phyloP scores from a whole-genome alignment of 2,329 filamentous ascomycete species.

The Colletotrichum sp. region DNA sequence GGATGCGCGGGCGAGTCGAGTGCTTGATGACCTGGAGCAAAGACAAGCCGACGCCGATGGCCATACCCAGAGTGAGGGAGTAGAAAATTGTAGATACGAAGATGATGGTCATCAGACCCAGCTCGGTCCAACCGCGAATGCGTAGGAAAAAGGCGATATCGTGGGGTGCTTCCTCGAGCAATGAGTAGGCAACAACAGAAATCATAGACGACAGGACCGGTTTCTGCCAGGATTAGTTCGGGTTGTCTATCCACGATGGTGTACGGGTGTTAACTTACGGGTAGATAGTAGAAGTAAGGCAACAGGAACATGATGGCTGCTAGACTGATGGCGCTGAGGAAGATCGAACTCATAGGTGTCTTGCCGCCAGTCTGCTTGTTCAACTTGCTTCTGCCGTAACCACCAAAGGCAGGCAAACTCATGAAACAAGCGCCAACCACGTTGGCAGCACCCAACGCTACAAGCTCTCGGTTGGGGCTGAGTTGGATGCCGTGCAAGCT shows the following conservation, averaged over 20 bases:
- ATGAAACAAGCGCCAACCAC: slow-evolving; percentile 91
- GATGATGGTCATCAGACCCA: slow-evolving; percentile 87
- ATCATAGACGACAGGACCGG: slow-evolving; percentile 93
- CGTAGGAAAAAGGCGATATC: slow-evolving; percentile 89
- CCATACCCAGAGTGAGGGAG: slow-evolving; percentile 91
- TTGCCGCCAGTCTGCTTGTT: slow-evolving; percentile 91
- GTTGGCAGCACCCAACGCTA: slow-evolving; percentile 90
- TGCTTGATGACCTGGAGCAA: slow-evolving; percentile 89
- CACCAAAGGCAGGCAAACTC: slow-evolving; percentile 91
- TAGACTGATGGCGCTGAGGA: slow-evolving; percentile 83
- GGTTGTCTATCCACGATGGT: background rate
- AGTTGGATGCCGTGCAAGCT: slow-evolving; percentile 80
- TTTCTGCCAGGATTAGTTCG: slow-evolving; percentile 62
- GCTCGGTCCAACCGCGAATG: slow-evolving; percentile 85
- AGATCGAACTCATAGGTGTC: slow-evolving; percentile 91
- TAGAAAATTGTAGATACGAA: slow-evolving; percentile 94
- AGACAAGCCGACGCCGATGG: slow-evolving; percentile 89
- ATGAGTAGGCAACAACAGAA: slow-evolving; percentile 89
- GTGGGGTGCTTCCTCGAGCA: slow-evolving; percentile 94
- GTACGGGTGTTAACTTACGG: slow-evolving; percentile 62
- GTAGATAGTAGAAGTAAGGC: slow-evolving; percentile 93
- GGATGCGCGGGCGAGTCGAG: slow-evolving; percentile 89
- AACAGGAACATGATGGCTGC: slow-evolving; percentile 82
- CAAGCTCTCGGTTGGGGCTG: slow-evolving; percentile 90
- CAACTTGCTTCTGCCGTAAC: slow-evolving; percentile 94